Conservation (phyloP, 805 yeast species). For the Barnettozyma californica region DNA sequence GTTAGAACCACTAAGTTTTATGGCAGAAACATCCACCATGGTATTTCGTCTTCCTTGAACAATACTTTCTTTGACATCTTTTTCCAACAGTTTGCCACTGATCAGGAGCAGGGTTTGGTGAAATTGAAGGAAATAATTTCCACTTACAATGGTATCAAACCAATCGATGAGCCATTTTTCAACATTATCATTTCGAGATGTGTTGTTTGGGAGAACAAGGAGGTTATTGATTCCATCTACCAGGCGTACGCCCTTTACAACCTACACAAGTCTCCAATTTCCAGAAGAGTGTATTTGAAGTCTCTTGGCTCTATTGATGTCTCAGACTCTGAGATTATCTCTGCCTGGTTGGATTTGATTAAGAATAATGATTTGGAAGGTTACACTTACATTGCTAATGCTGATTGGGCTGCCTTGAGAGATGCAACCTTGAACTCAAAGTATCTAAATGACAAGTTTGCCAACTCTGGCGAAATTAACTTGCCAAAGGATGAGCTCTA, state of each 20-base stretch:
- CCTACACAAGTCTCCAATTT: slow-evolving; percentile 59
- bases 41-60: slow-evolving; percentile 68
- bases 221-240: slow-evolving; percentile 59
- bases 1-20: slow-evolving; percentile 52
- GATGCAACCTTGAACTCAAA: slow-evolving; percentile 50
- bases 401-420: slow-evolving; percentile 81
- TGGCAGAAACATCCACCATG: slow-evolving; percentile 53
- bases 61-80: slow-evolving; percentile 64
- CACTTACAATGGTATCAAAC: slow-evolving; percentile 49
- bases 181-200: slow-evolving; percentile 68
- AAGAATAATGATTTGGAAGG: slow-evolving; percentile 46
- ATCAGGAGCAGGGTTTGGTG: slow-evolving; percentile 47
- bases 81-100: slow-evolving; percentile 48
- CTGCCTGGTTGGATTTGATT: slow-evolving; percentile 50
- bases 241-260: slow-evolving; percentile 53
- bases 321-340: slow-evolving; percentile 47
- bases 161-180: slow-evolving; percentile 75
- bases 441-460: slow-evolving; percentile 5
- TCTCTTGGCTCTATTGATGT: slow-evolving; percentile 58
- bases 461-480: background rate
- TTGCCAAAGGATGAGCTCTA: slow-evolving; percentile 17
- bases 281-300: slow-evolving; percentile 67
- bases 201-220: slow-evolving; percentile 60
- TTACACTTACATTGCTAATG: slow-evolving; percentile 64
- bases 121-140: slow-evolving; percentile 53